phyloP scores from a whole-genome alignment of 345 rosid genomes.

The Pistacia atlantica region DNA sequence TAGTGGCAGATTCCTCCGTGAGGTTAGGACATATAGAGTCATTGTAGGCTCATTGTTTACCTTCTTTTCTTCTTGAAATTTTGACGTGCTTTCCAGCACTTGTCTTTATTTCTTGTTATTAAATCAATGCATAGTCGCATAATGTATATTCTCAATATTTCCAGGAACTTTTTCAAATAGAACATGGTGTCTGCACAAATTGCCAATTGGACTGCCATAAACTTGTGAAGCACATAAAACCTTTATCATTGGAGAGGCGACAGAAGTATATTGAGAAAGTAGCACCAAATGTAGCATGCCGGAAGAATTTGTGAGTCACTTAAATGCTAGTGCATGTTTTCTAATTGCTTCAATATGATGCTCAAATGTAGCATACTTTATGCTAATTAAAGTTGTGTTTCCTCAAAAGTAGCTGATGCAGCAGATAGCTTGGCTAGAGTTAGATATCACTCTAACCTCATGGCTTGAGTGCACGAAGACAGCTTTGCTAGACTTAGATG shows the following conservation, averaged over 20 bases:
- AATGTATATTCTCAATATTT: conserved; percentile 20
- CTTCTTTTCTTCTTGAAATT: not conserved
- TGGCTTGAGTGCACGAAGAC: too few species aligned
- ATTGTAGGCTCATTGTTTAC: not conserved
- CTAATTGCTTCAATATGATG: conserved; percentile 4
- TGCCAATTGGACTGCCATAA: conserved; percentile 89
- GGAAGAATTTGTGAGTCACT: conserved; percentile 66
- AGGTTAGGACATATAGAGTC: conserved; percentile 46
- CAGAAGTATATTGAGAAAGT: conserved; percentile 50
- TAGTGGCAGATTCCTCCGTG: conserved; percentile 70
- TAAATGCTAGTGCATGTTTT: conserved; percentile 11
- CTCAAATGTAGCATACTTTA: not conserved
- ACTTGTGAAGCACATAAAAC: conserved; percentile 68
- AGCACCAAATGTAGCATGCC: conserved; percentile 69
- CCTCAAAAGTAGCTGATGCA: too few species aligned
- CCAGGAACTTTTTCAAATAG: conserved; percentile 90
- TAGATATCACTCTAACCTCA: too few species aligned
- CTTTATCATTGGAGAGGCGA: conserved; percentile 68
- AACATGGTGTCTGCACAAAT: conserved; percentile 79
- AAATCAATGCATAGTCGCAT: not conserved
- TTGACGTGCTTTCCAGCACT: not conserved
- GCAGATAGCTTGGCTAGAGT: too few species aligned
- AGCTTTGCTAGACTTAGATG: too few species aligned
- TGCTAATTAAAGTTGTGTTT: not conserved
- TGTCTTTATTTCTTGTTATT: not conserved